Percentiles rank a stretch among this genome's conserved stretches.
These are phyloP conservation scores for Peronospora farinosa DNA, from an alignment of 352 stramenopile species.

Conservation along the genomic window DNA sequence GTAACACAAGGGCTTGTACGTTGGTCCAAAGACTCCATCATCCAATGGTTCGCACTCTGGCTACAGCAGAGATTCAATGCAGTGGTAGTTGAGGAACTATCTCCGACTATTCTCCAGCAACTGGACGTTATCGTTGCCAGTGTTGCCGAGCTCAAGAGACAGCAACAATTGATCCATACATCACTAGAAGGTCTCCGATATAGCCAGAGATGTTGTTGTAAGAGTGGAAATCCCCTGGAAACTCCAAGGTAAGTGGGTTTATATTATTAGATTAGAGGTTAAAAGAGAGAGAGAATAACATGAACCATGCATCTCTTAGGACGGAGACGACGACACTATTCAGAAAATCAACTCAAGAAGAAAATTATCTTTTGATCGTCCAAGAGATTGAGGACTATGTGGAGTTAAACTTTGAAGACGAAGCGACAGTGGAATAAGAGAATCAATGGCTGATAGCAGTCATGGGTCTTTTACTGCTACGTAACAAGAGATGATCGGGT, in stretches of 20 bases:
- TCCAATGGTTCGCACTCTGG: slow-evolving; percentile 1
- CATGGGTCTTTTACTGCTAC: no score
- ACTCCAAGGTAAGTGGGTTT: neutral
- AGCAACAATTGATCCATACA: slow-evolving; percentile 1
- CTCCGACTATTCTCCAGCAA: neutral
- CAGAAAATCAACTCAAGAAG: neutral
- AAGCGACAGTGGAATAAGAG: neutral
- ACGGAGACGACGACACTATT: neutral
- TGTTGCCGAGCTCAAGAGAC: neutral
- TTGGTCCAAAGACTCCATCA: neutral
- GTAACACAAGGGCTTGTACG: neutral
- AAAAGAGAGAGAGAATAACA: no score
- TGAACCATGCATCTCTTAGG: neutral
- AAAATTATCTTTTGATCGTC: neutral
- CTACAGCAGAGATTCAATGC: neutral
- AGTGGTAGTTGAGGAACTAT: neutral
- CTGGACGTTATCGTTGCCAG: slow-evolving; percentile 1
- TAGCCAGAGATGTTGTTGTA: neutral
- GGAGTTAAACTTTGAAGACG: neutral
- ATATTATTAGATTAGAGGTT: neutral
- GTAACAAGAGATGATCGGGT: no score
- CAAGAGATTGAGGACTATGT: neutral
- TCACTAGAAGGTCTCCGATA: neutral
- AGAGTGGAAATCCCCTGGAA: neutral
- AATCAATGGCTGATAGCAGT: no score